Base-by-base conservation (phyloP, 305 asterid genomes). In the Stenogyne calaminthoides region DNA sequence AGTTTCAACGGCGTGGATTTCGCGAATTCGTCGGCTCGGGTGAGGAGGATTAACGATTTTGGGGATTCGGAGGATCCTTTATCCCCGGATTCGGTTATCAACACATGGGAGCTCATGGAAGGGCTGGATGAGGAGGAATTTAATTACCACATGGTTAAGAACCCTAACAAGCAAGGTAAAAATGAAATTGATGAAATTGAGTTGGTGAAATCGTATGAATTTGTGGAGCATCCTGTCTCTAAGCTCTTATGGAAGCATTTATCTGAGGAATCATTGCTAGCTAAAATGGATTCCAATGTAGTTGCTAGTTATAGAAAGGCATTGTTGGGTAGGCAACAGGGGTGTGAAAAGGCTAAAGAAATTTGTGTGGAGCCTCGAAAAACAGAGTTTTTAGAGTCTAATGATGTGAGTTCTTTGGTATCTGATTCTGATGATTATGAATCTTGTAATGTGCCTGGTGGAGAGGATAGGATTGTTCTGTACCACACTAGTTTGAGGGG, bases 81-180 rank as follows among this genome's bases (percentile, higher is more conserved):
- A 57, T 93, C 98, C 14, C 96, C 93, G 2, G 95, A 93, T 71
- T 87, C 95, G 0, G 98, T 93, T 46, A 87, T 93, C 92, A 89
- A 93, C 77, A 93, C 98, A 8, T 93, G 98, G 96, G 98, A 93
- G 87, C 96, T 93, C 80, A 90, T 90, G 98, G 95, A 89, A 72
- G 98, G 92, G 15, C 96, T 93, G 36, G 92, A 85, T 72, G 96
- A 93, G 8, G 91, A 77, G n/a, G 84, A 84, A 44, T 74, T 83
- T n/a, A 84, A 73, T 40, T 88, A 76, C 69, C 89, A 83, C 64
- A 70, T 82, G 64, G 82, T 87, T 12, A 80, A 85, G 7, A 69
- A 74, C 60, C 90, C 87, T 8, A 56, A 64, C 36, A 82, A 74
- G 22, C 18, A 65, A 8, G 36, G 76, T 29, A 55, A 49, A 42